Base-by-base conservation (phyloP, 2,329 filamentous ascomycete genomes). In the Epichloe gansuensis region DNA sequence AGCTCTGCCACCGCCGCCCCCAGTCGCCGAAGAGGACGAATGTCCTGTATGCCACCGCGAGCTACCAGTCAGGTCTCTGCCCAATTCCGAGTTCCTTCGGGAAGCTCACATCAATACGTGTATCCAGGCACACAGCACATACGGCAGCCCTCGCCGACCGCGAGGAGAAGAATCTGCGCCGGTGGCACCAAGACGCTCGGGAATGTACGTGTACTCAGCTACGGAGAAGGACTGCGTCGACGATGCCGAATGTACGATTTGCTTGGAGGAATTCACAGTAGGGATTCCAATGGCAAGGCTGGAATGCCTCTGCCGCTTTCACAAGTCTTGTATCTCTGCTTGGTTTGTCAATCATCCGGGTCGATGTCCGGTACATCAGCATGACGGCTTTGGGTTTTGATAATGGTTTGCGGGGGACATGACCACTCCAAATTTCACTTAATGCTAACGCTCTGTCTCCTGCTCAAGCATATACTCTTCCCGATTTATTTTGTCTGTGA, bases 31-130 rank as follows among this genome's bases (percentile, higher is more conserved):
- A 63, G 86, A 89, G 61, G 86, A 90, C 62, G 84, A 88, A 60
- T 91, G 87, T 55, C 86, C 86, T 0, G 77, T 90, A 44, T 91
- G 87, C 59, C 85, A 87, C 60, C 68, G 73, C 39, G 84, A 89
- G 66, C 73, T 89, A 3, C 85, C 86, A 0, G 75, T 79, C 2
- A 71, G 72, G 17, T 65, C 64, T 4, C 69, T 82, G 2, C 64
- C 73, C 2, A 73, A 81, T 55, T 78, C 69, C 52, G 78, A 83
- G 59, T 57, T 64, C 3, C 67, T 77, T 12, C 74, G 81, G 35
- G 78, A 81, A 59, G 64, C 70, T 34, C 81, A 85, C 58, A 81
- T 85, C 53, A 73, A 69, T 34, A 63, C 65, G 7, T 85, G 81
- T 60, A 80, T 85, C 54, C 67, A 67, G 36, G 66, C 70, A 8